Base-by-base conservation (phyloP, 1,284 basidiomycete species). In the Pulchroboletus neoregius region DNA sequence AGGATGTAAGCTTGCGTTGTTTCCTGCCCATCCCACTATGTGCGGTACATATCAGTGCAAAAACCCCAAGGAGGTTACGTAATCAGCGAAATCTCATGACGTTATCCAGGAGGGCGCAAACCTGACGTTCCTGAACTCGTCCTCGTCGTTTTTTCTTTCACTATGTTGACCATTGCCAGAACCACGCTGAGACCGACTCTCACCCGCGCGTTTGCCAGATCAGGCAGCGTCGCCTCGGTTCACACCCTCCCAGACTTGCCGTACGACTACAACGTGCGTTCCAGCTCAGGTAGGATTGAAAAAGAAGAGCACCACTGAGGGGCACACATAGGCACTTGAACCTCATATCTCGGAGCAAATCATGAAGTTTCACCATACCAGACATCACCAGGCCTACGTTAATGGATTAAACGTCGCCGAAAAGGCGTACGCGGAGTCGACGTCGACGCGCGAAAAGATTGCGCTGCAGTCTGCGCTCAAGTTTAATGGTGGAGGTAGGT, bases 371-470 rank as follows among this genome's bases (percentile, higher is more conserved):
- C 95, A 99, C 71, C 94, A 99, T 76, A 82, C 82, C 58, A 95
- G 94, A 77, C 95, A 99, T 68, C 95, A 98, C 70, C 89, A 92
- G 70, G 80, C 87, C 18, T 96, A 95, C 68, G 91, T 96, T 51
- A 91, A 84, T 60, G 90, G 90, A 7, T 76, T 95, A 53, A 95
- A 96, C 68, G 82, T 92, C 20, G 92, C 94, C 31, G 94, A 97
- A 70, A 84, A 91, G 64, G 74, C 84, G 22, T 91, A 91, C 63
- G 74, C 77, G 38, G 82, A 83, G 60, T 68, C 85, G 5, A 62
- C 71, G 39, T 78, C 79, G 28, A 82, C 87, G 57, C 87, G 85
- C 69, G 86, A 90, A 67, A 78, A 82, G 63, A 96, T 99, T 68
- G 82, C 81, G 23, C 80, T 94, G 51, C 90, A 92, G 71, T 70